Conservation (phyloP, 2,329 filamentous ascomycete genomes). For the Dothideomycetes sp. region DNA sequence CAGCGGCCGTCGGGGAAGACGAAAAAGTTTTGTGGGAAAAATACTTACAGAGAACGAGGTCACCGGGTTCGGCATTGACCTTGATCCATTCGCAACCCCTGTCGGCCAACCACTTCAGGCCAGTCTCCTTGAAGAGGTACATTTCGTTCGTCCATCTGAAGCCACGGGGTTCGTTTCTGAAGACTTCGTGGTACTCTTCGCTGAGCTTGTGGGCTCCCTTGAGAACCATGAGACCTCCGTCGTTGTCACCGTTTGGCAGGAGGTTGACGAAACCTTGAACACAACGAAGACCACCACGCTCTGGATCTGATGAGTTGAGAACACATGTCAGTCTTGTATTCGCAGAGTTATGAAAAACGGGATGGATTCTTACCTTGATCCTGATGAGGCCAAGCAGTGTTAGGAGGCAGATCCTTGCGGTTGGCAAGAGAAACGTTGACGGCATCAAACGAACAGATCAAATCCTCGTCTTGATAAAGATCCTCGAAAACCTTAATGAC, state of each 20-base stretch:
- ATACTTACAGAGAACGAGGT: conserved; percentile 14
- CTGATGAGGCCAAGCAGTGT: conserved; percentile 30
- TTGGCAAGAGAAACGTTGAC: conserved; percentile 32
- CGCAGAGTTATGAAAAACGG: neutral
- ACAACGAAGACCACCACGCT: conserved; percentile 40
- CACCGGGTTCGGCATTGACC: conserved; percentile 16
- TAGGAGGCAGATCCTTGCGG: conserved; percentile 22
- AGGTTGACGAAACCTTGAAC: conserved; percentile 45
- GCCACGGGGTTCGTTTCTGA: conserved; percentile 14
- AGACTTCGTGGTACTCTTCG: conserved; percentile 26
- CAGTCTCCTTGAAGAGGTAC: conserved; percentile 23
- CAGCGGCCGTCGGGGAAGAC: neutral
- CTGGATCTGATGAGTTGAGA: no score
- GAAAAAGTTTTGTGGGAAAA: neutral
- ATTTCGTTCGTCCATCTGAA: conserved; percentile 20
- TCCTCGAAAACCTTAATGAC: conserved; percentile 29
- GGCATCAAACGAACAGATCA: conserved; percentile 31
- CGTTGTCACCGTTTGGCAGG: conserved; percentile 27
- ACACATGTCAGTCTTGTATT: neutral
- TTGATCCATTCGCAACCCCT: conserved; percentile 17
- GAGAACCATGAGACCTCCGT: conserved; percentile 30
- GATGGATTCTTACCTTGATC: conserved; percentile 27
- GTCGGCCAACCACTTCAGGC: conserved; percentile 20
- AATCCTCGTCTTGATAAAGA: conserved; percentile 30
- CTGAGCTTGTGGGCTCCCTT: conserved; percentile 25